Base-by-base conservation (phyloP, 345 rosid genomes). In the Rhodamnia argentea region DNA sequence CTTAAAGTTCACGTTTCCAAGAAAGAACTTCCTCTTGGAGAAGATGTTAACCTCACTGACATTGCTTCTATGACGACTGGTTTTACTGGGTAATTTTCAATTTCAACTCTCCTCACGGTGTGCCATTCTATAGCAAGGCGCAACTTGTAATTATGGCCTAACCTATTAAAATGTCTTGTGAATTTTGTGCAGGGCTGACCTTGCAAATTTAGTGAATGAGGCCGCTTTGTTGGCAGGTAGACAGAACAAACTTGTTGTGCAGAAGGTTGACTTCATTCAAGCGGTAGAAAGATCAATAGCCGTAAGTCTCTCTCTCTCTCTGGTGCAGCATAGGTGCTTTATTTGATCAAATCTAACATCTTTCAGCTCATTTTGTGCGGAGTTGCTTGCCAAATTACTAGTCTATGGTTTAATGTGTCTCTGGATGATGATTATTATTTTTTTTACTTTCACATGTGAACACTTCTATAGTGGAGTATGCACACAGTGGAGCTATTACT, bases 171-270 rank as follows among this genome's bases (percentile, higher is more conserved):
- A 47, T 84, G 52, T 27, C 32, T 84, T 83, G 85, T 87, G 82
- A 83, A 57, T 76, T 47, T 84, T 75, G 82, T 89, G 85, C 94
- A 97, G 99, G 90, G 99, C 99, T 83, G 99, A 97, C 89, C 99
- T 97, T 84, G 99, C 98, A 83, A 97, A 97, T 92, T 83, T 98
- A 89, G 99, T 98, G 82, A 98, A 98, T 84, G 99, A 98, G 91
- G 99, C 99, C 87, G 99, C 99, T 84, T 89, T 98, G 85, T 93
- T 98, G 86, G 99, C 98, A 85, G 99, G 99, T 89, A 94, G 99
- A 86, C 90, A 90, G 84, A 95, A 89, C 90, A 96, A 98, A 94
- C 59, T 82, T 22, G 88, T 91, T 47, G 99, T 98, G 75, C 98
- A 94, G 59, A 96, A 90, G 92, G 85, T 87, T 78, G 99, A 98